Conservation (phyloP, 805 yeast species). For the Wickerhamiella siamensis region DNA sequence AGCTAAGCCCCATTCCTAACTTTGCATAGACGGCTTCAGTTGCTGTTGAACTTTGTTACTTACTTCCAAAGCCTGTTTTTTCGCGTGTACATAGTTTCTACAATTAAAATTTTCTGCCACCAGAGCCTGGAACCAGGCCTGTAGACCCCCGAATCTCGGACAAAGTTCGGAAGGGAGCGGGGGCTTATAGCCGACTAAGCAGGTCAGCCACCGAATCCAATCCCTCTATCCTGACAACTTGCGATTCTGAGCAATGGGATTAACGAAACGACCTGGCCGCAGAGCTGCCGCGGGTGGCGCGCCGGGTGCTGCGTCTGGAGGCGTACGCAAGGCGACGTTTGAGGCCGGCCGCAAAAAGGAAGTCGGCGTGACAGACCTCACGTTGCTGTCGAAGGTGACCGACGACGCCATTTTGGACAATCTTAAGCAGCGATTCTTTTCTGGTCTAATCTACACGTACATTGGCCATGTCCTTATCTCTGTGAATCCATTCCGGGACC, state of each 20-base stretch:
- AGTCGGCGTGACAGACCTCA: conserved; percentile 95
- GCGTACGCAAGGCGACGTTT: conserved; percentile 76
- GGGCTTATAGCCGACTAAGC: conserved; percentile 1
- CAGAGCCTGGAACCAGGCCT: too few relatives aligned
- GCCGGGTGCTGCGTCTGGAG: conserved; percentile 33
- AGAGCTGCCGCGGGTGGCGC: conserved; percentile 42
- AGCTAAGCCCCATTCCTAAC: conserved; percentile 9
- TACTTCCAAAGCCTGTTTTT: too few relatives aligned
- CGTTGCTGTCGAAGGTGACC: conserved; percentile 72
- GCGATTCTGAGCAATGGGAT: conserved; percentile 40
- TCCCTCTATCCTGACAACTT: not conserved
- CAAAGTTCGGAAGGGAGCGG: too few relatives aligned
- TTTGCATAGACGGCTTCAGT: too few relatives aligned
- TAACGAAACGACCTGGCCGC: conserved; percentile 60
- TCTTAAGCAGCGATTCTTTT: conserved; percentile 73
- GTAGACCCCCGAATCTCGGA: too few relatives aligned
- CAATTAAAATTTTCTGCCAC: too few relatives aligned
- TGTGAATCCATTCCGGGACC: conserved; percentile 89
- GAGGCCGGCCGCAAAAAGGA: conserved; percentile 81
- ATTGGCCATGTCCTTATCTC: conserved; percentile 91
- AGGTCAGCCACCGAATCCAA: not conserved
- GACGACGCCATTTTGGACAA: conserved; percentile 91
- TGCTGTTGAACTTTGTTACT: too few relatives aligned
- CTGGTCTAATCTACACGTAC: conserved; percentile 81
- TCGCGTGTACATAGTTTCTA: too few relatives aligned